phyloP scores from a whole-genome alignment of 2,329 filamentous ascomycete species.

The Leptoxyphium fumago region DNA sequence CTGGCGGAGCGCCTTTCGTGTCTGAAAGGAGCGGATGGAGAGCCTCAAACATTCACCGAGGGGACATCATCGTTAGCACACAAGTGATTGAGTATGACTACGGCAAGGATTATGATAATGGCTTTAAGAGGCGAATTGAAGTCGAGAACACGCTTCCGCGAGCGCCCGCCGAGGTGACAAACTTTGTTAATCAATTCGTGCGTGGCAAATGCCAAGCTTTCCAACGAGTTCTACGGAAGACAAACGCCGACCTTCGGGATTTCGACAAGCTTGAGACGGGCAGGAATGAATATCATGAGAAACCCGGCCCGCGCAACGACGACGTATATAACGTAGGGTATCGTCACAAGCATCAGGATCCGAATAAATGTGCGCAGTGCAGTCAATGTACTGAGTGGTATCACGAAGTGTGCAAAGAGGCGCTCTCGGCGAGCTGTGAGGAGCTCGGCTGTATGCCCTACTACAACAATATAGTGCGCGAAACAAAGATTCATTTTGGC shows the following conservation, averaged over 20 bases:
- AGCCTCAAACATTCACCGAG: conserved; percentile 11
- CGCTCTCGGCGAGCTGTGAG: conserved; percentile 2
- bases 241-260: background rate
- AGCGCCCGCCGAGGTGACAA: conserved; percentile 1
- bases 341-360: conserved; percentile 13
- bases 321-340: conserved; percentile 9
- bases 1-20: conserved; percentile 6
- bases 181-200: background rate
- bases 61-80: conserved; percentile 20
- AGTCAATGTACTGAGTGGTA: conserved; percentile 3
- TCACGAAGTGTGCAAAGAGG: conserved; percentile 4
- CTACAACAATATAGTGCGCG: background rate
- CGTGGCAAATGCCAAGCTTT: background rate
- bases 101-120: conserved; percentile 12
- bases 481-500: conserved; percentile 4
- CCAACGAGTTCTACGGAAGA: no score
- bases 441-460: conserved; percentile 2
- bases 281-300: background rate
- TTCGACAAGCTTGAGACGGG: background rate
- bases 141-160: conserved; percentile 6
- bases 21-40: background rate
- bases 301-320: conserved; percentile 4
- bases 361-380: conserved; percentile 1
- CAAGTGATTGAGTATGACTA: conserved; percentile 17
- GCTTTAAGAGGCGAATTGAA: conserved; percentile 10